Evolutionary conservation across 257 asterid species (phyloP), one percentile per base, ranked within the genome.

Genomic region (Nicotiana tabacum): DNA sequence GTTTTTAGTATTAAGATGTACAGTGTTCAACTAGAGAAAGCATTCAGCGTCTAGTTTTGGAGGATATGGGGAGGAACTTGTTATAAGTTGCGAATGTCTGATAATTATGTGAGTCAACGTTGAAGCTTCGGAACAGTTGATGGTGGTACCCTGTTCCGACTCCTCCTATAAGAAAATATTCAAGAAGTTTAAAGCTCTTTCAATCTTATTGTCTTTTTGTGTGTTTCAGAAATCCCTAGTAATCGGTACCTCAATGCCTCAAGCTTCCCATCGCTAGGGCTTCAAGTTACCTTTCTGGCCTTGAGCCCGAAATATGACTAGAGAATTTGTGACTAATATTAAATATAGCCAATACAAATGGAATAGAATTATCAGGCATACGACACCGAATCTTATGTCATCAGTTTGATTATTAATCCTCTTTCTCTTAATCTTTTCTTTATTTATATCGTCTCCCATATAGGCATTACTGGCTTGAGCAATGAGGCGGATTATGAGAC

Each of bases 11-110:
- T 43, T 29, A 76, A 76, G 46, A 15, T 76, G 80, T 76, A 76
- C 29, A 76, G 80, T 76, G 60, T 76, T 76, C 64, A 76, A 76
- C 64, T 51, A 76, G 65, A 76, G 64, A 76, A 51, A 76, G 35
- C 80, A 76, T 76, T 51, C 27, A 27, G 80, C 80, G 29, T 48
- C 80, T 51, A 51, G 80, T 29, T 76, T 76, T 76, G 80, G 64
- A 27, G 27, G 46, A 76, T 76, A 72, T 72, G 79, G 46, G 43
- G 80, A 51, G 64, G 46, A 15, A 51, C 29, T 51, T 76, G 46
- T 27, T 51, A 51, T 4, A 27, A 74, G 27, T 72, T 76, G 4
- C 62, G 43, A 16, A 8, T 76, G 43, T 8, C 53, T 51, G 39
- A 27, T 76, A 27, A 76, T 76, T 51, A 8, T 76, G 43, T 27